A percentile compares a stretch with the other conserved stretches of the same genome.
Conservation (phyloP, 179 eudicot genomes). For the Pouteria campechiana region DNA sequence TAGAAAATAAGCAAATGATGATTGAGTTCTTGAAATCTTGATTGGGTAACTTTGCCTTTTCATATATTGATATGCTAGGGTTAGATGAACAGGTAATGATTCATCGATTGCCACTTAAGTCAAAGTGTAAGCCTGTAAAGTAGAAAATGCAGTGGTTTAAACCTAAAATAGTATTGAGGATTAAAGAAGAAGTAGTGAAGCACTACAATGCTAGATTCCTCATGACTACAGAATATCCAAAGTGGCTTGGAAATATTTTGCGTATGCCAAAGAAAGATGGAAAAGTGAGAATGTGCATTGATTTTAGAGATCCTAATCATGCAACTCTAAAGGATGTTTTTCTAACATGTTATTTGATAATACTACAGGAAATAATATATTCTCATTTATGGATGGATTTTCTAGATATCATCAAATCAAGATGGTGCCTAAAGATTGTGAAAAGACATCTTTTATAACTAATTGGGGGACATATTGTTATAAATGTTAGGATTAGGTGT, state of each 20-base stretch:
- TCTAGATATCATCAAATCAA: not conserved
- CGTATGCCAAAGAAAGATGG: not conserved
- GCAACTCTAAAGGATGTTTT: not conserved
- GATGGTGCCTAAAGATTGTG: not conserved
- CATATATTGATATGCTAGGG: no score
- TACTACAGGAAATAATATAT: not conserved
- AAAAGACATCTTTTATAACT: not conserved
- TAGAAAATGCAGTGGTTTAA: not conserved
- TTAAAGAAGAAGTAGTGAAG: not conserved
- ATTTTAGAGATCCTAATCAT: not conserved
- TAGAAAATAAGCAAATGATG: no score
- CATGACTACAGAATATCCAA: not conserved
- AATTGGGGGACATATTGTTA: not conserved
- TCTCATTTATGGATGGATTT: not conserved
- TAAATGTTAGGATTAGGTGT: no score
- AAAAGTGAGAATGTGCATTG: not conserved
- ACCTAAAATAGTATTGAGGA: not conserved
- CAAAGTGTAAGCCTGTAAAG: no score
- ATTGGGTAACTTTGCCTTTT: no score
- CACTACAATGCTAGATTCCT: not conserved
- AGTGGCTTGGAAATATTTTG: not conserved
- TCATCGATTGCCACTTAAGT: not conserved
- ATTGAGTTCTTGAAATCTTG: no score
- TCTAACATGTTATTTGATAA: not conserved
- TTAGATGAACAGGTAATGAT: not conserved